Base-by-base conservation (phyloP, 768 basidiomycete species). In the Rhodocollybia butyracea region DNA sequence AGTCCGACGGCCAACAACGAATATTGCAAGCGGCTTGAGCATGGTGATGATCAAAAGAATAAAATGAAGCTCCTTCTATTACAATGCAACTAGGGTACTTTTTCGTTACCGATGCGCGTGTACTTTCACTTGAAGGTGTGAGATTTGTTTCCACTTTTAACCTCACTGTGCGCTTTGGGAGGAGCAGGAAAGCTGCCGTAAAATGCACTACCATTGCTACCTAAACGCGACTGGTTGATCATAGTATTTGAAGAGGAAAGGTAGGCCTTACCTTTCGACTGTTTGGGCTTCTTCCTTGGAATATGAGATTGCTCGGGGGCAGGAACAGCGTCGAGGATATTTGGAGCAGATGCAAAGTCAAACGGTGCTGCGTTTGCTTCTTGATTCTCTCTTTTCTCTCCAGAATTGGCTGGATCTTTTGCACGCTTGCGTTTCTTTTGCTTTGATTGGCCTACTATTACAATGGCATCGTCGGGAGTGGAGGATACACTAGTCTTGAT, bases 61-160 rank as follows among this genome's bases (percentile, higher is more conserved):
- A 36, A 36, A 36, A 36, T 36, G 34, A 36, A 36, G n/a, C n/a
- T n/a, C n/a, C n/a, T n/a, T n/a, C n/a, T n/a, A n/a, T n/a, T n/a
- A n/a, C n/a, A n/a, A n/a, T n/a, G n/a, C n/a, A n/a, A n/a, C n/a
- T n/a, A n/a, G n/a, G n/a, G n/a, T n/a, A n/a, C n/a, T n/a, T n/a
- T n/a, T n/a, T n/a, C n/a, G 34, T 36, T 36, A 36, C 34, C 34
- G 17, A 17, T 36, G 34, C 34, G 29, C 11, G 12, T 47, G 26
- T 30, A 21, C 17, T 10, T 31, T 50, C 31, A 54, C 42, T 77
- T 84, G 74, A 88, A 89, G 19, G 86, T 86, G 71, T 76, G 73
- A 36, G 87, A 85, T 70, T 81, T 80, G 66, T 89, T 89, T 43
- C 88, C 88, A 57, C 80, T 78, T 68, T 79, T 86, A 50, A 86